A percentile compares a stretch with the other conserved stretches of the same genome.
Conservation (phyloP, 768 basidiomycete species). For the Psilocybe tampanensis region DNA sequence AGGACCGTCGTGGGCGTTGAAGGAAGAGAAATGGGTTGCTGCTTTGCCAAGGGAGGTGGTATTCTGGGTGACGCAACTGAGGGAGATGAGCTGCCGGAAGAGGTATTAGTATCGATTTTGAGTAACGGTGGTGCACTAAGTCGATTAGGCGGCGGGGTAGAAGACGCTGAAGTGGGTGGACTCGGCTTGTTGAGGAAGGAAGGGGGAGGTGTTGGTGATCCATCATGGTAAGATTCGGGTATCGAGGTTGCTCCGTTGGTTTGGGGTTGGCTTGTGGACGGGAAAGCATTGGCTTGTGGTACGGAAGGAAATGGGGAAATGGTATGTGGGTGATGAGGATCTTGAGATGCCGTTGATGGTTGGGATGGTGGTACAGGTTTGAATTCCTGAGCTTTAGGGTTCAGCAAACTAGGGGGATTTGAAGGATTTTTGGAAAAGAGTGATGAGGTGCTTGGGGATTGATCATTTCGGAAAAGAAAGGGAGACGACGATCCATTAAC, state of each 20-base stretch:
- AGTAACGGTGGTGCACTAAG: constrained; percentile 30
- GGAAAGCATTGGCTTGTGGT: not conserved
- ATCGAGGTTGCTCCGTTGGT: constrained; percentile 5
- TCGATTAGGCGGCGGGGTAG: constrained; percentile 18
- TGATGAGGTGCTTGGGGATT: not conserved
- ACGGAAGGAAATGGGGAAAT: not conserved
- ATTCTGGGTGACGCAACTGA: constrained; percentile 29
- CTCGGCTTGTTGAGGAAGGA: constrained; percentile 18
- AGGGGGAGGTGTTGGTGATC: constrained; percentile 10
- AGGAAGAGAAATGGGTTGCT: constrained; percentile 49
- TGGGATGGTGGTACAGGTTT: constrained; percentile 15
- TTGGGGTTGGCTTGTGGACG: not conserved
- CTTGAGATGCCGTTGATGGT: constrained; percentile 2
- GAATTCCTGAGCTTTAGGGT: constrained; percentile 27
- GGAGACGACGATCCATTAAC: not conserved
- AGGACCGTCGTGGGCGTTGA: constrained; percentile 40
- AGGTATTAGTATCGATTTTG: constrained; percentile 36
- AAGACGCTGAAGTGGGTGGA: constrained; percentile 16
- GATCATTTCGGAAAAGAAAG: not conserved
- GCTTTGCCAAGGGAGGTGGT: constrained; percentile 41
- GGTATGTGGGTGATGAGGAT: not conserved
- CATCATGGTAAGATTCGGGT: not conserved
- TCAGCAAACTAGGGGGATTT: constrained; percentile 15
- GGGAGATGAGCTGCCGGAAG: constrained; percentile 12
- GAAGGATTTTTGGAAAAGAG: constrained; percentile 9